Evolutionary conservation across 257 asterid species (phyloP), one percentile per base, ranked within the genome.

Genomic region (Gentiana straminea): DNA sequence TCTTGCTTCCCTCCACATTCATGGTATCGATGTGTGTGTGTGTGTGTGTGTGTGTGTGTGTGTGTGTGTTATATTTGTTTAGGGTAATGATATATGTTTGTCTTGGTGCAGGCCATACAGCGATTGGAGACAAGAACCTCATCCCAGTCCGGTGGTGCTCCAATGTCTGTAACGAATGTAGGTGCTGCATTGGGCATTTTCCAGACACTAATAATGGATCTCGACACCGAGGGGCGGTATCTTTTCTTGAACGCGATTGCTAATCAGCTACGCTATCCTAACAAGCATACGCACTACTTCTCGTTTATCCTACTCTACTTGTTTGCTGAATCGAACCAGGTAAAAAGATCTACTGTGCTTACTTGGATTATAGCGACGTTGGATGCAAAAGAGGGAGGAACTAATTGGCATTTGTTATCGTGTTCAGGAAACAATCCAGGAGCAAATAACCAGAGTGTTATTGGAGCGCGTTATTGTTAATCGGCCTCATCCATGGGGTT

Each of bases 401-500:
- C 45, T 39, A 39, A 39, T 4, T 39, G 45, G 45, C 1, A 8
- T 5, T 39, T 5, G 55, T 51, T 24, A 13, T 6, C 38, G 52
- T 36, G 35, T 6, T 35, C 94, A 88, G 97, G 99, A 92, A 73
- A 67, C 71, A 73, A 77, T 92, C 67, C 97, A 92, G 73, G 99
- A 92, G 68, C 99, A 88, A 69, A 92, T 92, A 64, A 88, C 99
- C 12, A 74, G 97, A 52, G 99, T 88, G 35, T 74, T 88, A 39
- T 60, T 88, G 68, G 97, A 92, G 68, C 90, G 97, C 43, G 71
- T 84, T 59, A 86, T 85, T 32, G 97, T 83, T 33, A 83, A 85
- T 55, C 79, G 93, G 67, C 99, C 99, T 62, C 95, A 83, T 73
- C 99, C 97, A 3, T 92, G 99, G 98, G 99, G 99, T n/a, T 86